Evolutionary conservation across 2,329 filamentous ascomycete genomes (phyloP), one percentile per base, ranked within the genome.

Genomic region (Neonectria ditissima): DNA sequence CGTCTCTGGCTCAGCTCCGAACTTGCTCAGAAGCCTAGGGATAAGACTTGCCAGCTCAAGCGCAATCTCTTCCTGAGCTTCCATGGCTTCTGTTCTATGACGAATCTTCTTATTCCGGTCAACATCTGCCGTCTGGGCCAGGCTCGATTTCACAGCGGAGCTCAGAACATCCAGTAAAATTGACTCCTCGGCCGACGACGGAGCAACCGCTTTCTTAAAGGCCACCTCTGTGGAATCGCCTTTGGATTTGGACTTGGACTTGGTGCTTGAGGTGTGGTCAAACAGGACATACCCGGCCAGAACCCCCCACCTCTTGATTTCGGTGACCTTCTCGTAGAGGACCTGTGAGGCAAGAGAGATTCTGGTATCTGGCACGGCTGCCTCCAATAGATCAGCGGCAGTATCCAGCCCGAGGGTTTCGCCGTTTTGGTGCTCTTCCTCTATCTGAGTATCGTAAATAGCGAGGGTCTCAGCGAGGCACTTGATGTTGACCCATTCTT

Each of bases 401-500:
- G 84, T 78, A 65, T 87, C 84, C 11, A 86, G 70, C 4, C 80
- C 80, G n/a, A 81, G 78, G 16, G 80, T 71, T 24, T 79, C 78
- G 9, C 80, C 80, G 16, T 81, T 80, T 60, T 77, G 72, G 34
- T 89, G 80, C 30, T 88, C 86, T 41, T 88, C 85, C 54, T 87
- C 83, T 45, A 90, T 83, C 69, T 92, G 89, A 6, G 86, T 83
- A 75, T 97, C 93, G 73, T 97, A 98, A 10, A 88, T 87, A 32
- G 92, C 87, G 26, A 99, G 84, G 11, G 92, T 91, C 77, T 97
- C 93, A 3, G 92, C 92, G 14, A 99, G 84, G 69, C 92, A 95
- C 80, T 98, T 99, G 75, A 97, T 88, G 75, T 92, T 93, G 72
- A 98, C 87, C 96, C 96, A 99, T 66, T 92, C 91, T 48, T 89